Base-by-base conservation (phyloP, 163 green algal genomes). In the Botryococcus braunii region DNA sequence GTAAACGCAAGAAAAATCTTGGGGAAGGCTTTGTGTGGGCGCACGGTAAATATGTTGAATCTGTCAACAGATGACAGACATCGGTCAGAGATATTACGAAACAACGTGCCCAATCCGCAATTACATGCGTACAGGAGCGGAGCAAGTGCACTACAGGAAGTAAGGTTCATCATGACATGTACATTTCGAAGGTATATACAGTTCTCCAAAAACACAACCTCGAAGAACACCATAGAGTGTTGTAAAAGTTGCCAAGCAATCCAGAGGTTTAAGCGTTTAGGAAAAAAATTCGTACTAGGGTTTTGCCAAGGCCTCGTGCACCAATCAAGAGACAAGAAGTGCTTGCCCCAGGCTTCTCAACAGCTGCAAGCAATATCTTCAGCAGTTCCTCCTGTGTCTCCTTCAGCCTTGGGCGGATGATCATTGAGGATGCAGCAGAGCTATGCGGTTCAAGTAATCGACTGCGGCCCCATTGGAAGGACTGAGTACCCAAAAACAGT, bases 241-340 rank as follows among this genome's bases (percentile, higher is more conserved):
- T 17, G 13, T 17, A 52, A 17, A 52, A 52, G 43, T 17, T 1
- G 23, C 3, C 50, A 60, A 11, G 21, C 56, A n/a, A 52, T 55
- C 23, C 23, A 27, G 17, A 27, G 17, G 46, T 23, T 55, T 55
- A 38, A 7, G 8, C 23, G 34, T 40, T 32, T 47, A 56, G 38
- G 62, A 32, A 17, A 41, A 31, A 27, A n/a, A 23, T 34, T 13
- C 66, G 29, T 59, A 82, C 80, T 74, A 85, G 60, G 0, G 71
- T 83, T 64, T 89, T 89, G 47, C 83, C 83, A 7, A 43, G 68
- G 34, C 78, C 78, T 5, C 69, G 68, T 0, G 70, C 39, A 0
- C 83, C 83, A 37, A 85, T n/a, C 13, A 89, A 38, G 36, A 89
- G 61, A 47, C 81, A 37, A 1, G 82, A 88, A 31, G 39, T 73